Conservation (phyloP, 441 rosid species). For the Croton setiger region DNA sequence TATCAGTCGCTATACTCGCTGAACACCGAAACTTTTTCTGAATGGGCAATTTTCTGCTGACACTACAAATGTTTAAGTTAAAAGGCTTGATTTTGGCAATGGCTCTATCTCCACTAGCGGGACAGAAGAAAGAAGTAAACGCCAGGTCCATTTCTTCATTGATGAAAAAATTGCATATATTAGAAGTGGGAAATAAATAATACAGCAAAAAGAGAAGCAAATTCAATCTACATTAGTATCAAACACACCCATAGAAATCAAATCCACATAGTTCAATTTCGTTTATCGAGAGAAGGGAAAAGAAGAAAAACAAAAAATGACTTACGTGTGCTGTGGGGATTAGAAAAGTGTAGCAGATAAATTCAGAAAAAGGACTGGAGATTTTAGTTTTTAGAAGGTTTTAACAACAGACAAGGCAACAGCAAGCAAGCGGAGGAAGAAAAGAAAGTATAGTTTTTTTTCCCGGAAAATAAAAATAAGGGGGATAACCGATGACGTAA, state of each 20-base stretch:
- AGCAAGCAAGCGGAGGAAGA: not conserved
- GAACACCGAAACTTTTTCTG: slow-evolving; percentile 38
- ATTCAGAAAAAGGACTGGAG: too few species aligned
- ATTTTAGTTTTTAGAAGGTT: too few species aligned
- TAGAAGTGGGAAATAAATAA: not conserved
- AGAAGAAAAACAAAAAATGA: not conserved
- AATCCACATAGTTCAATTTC: not conserved
- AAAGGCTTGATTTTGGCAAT: slow-evolving; percentile 29
- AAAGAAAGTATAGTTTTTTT: too few species aligned
- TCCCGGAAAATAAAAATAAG: too few species aligned
- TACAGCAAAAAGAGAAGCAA: not conserved
- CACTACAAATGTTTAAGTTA: slow-evolving; percentile 16
- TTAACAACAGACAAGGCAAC: too few species aligned
- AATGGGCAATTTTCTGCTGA: slow-evolving; percentile 19
- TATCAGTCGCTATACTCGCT: slow-evolving; percentile 42
- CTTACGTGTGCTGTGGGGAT: not conserved
- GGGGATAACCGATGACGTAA: not conserved
- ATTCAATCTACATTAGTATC: not conserved
- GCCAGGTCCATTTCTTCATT: slow-evolving; percentile 49
- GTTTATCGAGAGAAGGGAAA: not conserved
- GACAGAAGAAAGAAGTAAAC: slow-evolving; percentile 33
- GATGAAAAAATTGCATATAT: not conserved
- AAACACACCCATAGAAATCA: too few species aligned
- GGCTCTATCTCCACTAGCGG: slow-evolving; percentile 28
- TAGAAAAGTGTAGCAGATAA: not conserved